A percentile compares a stretch with the other conserved stretches of the same genome.
Evolutionary conservation across 2,329 filamentous ascomycete genomes (phyloP).

Genomic region (Diaporthe vexans): DNA sequence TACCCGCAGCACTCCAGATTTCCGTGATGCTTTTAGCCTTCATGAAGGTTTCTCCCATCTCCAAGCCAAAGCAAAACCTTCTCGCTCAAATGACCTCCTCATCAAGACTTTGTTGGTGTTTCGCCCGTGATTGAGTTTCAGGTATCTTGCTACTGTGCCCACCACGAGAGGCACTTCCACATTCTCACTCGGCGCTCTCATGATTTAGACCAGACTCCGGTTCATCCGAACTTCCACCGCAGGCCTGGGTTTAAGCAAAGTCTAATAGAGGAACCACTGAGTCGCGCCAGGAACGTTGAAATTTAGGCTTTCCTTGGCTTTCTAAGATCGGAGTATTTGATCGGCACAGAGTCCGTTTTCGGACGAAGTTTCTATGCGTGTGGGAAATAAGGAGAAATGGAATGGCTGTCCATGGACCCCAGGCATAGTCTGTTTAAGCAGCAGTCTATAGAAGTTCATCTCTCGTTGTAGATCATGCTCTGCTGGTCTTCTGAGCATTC

Average conservation of each 20-base stretch:
- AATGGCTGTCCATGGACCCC: neutral
- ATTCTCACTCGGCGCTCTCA: neutral
- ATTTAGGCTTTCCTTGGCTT: neutral
- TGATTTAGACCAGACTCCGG: neutral
- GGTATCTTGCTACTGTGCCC: neutral
- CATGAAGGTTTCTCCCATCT: neutral
- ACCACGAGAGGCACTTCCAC: neutral
- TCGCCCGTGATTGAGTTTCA: neutral
- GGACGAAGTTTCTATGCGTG: neutral
- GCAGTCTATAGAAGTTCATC: fast-evolving
- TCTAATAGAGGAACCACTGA: neutral
- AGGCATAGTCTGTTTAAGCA: neutral
- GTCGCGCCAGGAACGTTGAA: neutral
- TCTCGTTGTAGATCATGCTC: neutral
- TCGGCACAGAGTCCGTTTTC: neutral
- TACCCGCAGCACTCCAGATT: neutral
- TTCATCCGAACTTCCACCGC: constrained; percentile 13
- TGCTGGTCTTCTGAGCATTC: neutral
- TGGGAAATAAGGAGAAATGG: neutral
- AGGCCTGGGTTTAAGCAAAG: neutral
- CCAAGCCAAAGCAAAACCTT: neutral
- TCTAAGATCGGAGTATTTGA: neutral
- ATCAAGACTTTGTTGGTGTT: neutral
- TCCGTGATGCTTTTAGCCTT: constrained; percentile 10
- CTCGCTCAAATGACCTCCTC: neutral